Evolutionary conservation across 352 stramenopile genomes (phyloP).

Genomic region (Phytophthora tentaculata): DNA sequence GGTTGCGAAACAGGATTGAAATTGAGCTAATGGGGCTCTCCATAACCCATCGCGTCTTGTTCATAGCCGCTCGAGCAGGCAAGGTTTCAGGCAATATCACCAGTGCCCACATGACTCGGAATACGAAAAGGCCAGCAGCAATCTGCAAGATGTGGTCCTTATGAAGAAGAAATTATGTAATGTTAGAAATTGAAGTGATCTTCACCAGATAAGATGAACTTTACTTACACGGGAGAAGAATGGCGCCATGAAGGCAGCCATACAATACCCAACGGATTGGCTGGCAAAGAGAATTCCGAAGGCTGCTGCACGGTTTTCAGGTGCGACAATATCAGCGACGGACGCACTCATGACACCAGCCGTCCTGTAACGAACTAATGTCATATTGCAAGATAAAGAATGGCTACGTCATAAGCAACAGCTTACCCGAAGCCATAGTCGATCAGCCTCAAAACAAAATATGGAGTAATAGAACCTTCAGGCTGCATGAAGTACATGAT

Average conservation of each 20-base stretch:
- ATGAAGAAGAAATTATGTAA: background rate
- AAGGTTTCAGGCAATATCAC: slow-evolving; percentile 71
- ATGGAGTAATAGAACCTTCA: slow-evolving; percentile 63
- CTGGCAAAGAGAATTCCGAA: slow-evolving; percentile 74
- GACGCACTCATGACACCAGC: slow-evolving; percentile 66
- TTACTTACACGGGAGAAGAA: slow-evolving; percentile 63
- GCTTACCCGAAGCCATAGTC: slow-evolving; percentile 68
- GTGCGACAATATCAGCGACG: slow-evolving; percentile 66
- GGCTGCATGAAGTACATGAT: slow-evolving; percentile 76
- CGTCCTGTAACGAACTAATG: slow-evolving; percentile 51
- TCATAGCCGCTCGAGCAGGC: slow-evolving; percentile 30
- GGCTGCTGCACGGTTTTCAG: slow-evolving; percentile 56
- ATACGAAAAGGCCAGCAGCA: slow-evolving; percentile 51
- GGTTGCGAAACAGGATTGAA: slow-evolving; percentile 69
- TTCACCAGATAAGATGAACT: background rate
- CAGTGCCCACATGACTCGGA: slow-evolving; percentile 56
- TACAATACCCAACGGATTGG: slow-evolving; percentile 62
- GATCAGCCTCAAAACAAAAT: slow-evolving; percentile 67
- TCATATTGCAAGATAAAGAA: too few species aligned
- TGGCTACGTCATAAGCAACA: too few species aligned
- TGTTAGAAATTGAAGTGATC: slow-evolving; percentile 1
- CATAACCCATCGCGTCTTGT: slow-evolving; percentile 38
- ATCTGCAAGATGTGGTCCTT: slow-evolving; percentile 61
- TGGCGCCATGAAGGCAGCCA: slow-evolving; percentile 59
- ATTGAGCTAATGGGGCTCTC: slow-evolving; percentile 68